Percentiles rank a stretch among this genome's conserved stretches.
Evolutionary conservation across 306 rosid species (phyloP).

Genomic region (Sophora flavescens): DNA sequence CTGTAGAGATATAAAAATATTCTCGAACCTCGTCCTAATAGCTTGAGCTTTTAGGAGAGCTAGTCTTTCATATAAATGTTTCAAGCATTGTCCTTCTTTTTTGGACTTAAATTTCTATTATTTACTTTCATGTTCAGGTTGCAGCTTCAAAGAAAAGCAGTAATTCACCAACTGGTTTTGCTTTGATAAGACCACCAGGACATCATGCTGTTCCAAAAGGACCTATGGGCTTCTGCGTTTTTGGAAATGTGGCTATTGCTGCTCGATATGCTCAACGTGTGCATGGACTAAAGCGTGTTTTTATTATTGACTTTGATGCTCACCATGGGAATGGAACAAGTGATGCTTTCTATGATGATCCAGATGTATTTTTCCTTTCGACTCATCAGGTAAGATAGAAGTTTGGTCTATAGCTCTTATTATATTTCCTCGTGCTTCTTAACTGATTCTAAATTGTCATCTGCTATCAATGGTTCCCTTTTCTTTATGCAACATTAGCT

Average conservation of each 20-base stretch:
- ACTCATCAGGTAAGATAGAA: constrained; percentile 85
- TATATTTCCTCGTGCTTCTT: constrained; percentile 2
- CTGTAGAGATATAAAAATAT: constrained; percentile 17
- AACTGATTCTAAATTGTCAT: constrained; percentile 39
- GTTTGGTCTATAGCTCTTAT: constrained; percentile 26
- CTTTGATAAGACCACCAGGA: constrained; percentile 96
- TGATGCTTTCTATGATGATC: constrained; percentile 92
- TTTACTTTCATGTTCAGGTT: constrained; percentile 57
- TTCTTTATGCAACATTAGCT: constrained; percentile 16
- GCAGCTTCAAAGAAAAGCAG: constrained; percentile 66
- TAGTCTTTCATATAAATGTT: constrained; percentile 19
- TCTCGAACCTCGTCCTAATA: constrained; percentile 4
- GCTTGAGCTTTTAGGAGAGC: constrained; percentile 28
- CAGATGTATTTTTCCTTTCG: constrained; percentile 87
- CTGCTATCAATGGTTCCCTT: constrained; percentile 1
- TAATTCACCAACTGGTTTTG: constrained; percentile 86
- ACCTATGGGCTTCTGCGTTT: constrained; percentile 94
- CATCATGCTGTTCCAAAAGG: constrained; percentile 96
- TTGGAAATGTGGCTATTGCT: constrained; percentile 91
- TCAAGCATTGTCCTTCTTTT: constrained; percentile 25
- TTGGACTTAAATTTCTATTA: constrained; percentile 25
- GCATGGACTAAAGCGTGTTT: constrained; percentile 85
- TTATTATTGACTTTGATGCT: constrained; percentile 92
- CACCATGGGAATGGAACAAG: constrained; percentile 98
- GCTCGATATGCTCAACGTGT: constrained; percentile 91